Evolutionary conservation across 2,329 filamentous ascomycete genomes (phyloP).

Genomic region (Alternaria panax): DNA sequence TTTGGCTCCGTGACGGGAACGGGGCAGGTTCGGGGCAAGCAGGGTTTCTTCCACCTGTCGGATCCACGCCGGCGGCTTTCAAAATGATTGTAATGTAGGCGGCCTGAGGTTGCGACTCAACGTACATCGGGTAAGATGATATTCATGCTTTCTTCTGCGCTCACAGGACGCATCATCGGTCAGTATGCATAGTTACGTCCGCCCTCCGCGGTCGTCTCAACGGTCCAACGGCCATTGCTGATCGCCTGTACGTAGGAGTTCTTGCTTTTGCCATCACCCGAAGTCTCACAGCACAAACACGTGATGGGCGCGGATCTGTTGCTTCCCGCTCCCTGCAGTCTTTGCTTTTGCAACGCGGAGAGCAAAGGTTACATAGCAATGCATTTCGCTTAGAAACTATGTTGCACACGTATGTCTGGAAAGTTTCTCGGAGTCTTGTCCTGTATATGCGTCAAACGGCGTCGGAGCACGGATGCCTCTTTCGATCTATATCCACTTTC

Average conservation of each 20-base stretch:
- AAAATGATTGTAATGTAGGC: neutral
- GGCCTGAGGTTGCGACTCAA: conserved; percentile 7
- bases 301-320: neutral
- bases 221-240: neutral
- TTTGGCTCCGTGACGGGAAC: neutral
- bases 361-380: neutral
- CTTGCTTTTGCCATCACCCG: neutral
- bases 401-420: neutral
- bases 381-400: neutral
- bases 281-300: neutral
- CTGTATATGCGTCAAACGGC: conserved; percentile 4
- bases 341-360: conserved; percentile 5
- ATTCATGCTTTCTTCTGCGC: conserved; percentile 5
- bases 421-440: neutral
- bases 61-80: conserved; percentile 8
- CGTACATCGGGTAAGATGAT: conserved; percentile 1
- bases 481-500: conserved; percentile 2
- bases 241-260: neutral
- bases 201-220: neutral
- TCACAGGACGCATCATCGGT: conserved; percentile 1
- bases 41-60: conserved; percentile 10
- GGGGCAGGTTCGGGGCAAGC: neutral
- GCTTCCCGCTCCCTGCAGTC: neutral
- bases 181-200: conserved; percentile 3
- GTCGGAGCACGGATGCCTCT: conserved; percentile 2